Evolutionary conservation across 495 filamentous ascomycete genomes (phyloP), one percentile per base, ranked within the genome.

Genomic region (Talaromyces borbonicus): DNA sequence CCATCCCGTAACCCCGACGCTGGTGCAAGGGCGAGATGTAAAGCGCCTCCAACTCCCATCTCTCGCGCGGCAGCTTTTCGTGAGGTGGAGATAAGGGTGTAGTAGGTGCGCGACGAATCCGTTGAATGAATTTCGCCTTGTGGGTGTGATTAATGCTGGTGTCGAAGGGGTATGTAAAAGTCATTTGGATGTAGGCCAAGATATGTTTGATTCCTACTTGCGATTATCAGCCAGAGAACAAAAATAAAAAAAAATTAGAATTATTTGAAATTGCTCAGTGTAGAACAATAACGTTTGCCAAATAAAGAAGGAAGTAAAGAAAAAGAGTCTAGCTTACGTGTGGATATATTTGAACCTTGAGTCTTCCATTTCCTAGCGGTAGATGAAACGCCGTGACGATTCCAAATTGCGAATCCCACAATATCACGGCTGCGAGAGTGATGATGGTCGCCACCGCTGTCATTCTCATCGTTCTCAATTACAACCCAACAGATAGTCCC

Each of bases 11-110:
- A 0, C 43, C 43, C 11, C 16, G 14, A 2, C 43, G 30, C 12
- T 46, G 43, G 15, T 46, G n/a, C 8, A 7, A 22, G 11, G 43
- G 43, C 14, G 14, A 3, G 26, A 46, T 35, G 30, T 46, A 46
- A n/a, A 46, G 18, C 5, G 43, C 43, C 11, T 46, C 43, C 6
- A 46, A 18, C 15, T 46, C 43, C 43, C 43, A 46, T 46, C 43
- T 33, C 9, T 46, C 43, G 4, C 12, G 5, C 14, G 41, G 41
- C 5, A 30, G 18, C 15, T 18, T 24, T 2, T 22, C 8, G 8
- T 8, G 4, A 3, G 3, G 4, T 4, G 30, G 29, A 6, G 16
- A 14, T 2, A 20, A 22, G 20, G 18, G 14, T 19, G n/a, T n/a
- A n/a, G n/a, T n/a, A n/a, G 43, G 27, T 6, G 15, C 18, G 20